Evolutionary conservation across 176 grass and related monocot species (phyloP).

Genomic region (Oryza meyeriana): DNA sequence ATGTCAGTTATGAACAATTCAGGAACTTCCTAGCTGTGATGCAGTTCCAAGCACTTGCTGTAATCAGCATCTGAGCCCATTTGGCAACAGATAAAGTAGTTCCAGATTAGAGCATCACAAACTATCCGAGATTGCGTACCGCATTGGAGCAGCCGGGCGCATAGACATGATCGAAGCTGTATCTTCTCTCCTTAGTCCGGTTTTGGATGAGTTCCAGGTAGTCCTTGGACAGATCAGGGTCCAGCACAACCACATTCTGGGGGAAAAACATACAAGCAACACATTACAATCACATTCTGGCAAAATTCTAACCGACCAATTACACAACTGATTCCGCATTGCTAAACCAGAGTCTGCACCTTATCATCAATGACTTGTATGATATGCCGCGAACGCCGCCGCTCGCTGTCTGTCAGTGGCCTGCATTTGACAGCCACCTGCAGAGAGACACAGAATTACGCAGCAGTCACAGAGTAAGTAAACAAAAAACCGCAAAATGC

Average conservation of each 20-base stretch:
- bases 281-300: constrained; percentile 11
- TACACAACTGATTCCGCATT: background rate
- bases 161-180: constrained; percentile 95
- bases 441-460: background rate
- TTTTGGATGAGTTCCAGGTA: constrained; percentile 95
- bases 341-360: constrained; percentile 33
- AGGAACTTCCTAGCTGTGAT: background rate
- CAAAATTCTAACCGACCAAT: constrained; percentile 12
- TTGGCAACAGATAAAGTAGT: background rate
- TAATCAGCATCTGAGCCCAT: background rate
- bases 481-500: background rate
- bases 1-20: constrained; percentile 4
- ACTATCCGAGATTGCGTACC: constrained; percentile 40
- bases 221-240: constrained; percentile 97
- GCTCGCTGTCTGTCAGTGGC: constrained; percentile 75
- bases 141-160: constrained; percentile 73
- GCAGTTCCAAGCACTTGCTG: background rate
- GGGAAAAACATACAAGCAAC: constrained; percentile 6
- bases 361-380: constrained; percentile 95
- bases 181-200: constrained; percentile 88
- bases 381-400: constrained; percentile 68
- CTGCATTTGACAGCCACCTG: constrained; percentile 97
- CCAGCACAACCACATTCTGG: constrained; percentile 86
- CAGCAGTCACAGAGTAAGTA: background rate
- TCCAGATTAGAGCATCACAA: background rate